Conservation (phyloP, 2,329 filamentous ascomycete species). For the Penicillium crustosum region DNA sequence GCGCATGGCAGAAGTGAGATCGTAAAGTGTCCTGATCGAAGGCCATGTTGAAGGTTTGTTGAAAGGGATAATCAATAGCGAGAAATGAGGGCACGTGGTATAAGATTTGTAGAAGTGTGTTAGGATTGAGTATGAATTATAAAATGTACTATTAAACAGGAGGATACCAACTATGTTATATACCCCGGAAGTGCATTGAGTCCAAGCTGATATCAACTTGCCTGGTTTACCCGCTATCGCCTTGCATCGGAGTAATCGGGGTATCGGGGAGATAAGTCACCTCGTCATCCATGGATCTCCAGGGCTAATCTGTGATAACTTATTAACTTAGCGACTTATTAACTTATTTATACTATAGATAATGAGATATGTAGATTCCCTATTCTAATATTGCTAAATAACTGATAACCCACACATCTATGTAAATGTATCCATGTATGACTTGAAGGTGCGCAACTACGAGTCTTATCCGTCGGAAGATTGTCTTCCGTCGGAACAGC, state of each 20-base stretch:
- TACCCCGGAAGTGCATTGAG: not conserved
- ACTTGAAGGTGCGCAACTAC: not conserved
- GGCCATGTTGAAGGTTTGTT: not conserved
- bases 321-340: too few relatives aligned
- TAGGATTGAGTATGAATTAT: not conserved
- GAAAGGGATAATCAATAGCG: too few relatives aligned
- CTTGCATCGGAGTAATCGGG: not conserved
- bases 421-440: not conserved
- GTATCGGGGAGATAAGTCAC: constrained; percentile 4
- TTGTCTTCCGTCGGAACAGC: too few relatives aligned
- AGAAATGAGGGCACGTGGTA: too few relatives aligned
- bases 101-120: not conserved
- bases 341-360: not conserved
- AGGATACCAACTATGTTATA: not conserved
- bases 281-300: not conserved
- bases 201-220: not conserved
- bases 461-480: not conserved
- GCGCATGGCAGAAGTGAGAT: not conserved
- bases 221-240: constrained; percentile 18
- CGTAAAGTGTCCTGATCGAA: not conserved
- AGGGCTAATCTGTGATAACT: not conserved
- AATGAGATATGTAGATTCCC: not conserved
- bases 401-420: not conserved
- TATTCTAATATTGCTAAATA: not conserved
- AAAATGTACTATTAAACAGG: not conserved